A percentile compares a stretch with the other conserved stretches of the same genome.
These are phyloP conservation scores for Fusarium sp. DNA, from an alignment of 2,329 filamentous ascomycete genomes.

Conservation along the genomic window DNA sequence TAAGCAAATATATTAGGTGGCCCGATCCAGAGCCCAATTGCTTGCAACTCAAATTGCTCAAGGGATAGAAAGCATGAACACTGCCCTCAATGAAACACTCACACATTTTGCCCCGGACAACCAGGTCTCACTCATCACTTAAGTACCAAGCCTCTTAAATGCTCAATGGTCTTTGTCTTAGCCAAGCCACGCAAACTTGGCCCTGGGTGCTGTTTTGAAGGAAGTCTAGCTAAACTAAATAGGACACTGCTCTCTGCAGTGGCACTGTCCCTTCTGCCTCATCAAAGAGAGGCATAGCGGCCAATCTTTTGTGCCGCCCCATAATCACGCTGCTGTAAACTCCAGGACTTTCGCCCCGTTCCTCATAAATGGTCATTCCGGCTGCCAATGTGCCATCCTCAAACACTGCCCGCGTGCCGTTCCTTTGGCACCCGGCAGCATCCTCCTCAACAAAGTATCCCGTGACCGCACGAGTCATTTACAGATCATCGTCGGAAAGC, in stretches of 20 bases:
- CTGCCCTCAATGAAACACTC: neutral
- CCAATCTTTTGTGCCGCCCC: slow-evolving; percentile 46
- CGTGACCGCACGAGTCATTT: slow-evolving; percentile 52
- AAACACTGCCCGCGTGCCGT: slow-evolving; percentile 41
- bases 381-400: slow-evolving; percentile 47
- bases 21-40: neutral
- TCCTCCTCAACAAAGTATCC: slow-evolving; percentile 47
- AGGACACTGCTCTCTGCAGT: slow-evolving; percentile 47
- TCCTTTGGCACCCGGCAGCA: slow-evolving; percentile 37
- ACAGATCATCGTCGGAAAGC: slow-evolving; percentile 81
- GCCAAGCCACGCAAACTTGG: slow-evolving; percentile 46
- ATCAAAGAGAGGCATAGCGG: slow-evolving; percentile 46
- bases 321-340: slow-evolving; percentile 53
- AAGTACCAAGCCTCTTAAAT: slow-evolving; percentile 13
- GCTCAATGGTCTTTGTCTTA: slow-evolving; percentile 33
- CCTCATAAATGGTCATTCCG: slow-evolving; percentile 55
- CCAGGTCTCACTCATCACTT: slow-evolving; percentile 4
- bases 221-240: slow-evolving; percentile 53
- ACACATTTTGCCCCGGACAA: neutral
- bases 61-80: neutral
- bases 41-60: neutral
- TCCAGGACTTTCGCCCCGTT: slow-evolving; percentile 47
- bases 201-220: slow-evolving; percentile 46
- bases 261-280: slow-evolving; percentile 47
- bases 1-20: neutral